phyloP scores from a whole-genome alignment of 768 basidiomycete species.

The Clathrus columnatus region DNA sequence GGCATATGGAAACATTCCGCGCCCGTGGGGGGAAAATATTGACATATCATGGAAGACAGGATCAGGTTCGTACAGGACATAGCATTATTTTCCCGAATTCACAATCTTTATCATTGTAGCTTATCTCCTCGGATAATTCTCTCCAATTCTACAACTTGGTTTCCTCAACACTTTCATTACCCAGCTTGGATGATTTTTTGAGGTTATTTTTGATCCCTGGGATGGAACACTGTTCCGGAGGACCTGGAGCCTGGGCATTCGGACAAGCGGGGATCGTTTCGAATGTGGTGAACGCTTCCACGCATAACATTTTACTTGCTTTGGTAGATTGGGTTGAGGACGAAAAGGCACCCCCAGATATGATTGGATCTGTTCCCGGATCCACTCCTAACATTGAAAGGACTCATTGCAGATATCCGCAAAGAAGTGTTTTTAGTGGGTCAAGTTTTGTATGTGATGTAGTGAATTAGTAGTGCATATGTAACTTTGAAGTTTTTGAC shows the following conservation, averaged over 20 bases:
- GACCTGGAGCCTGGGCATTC: conserved; percentile 21
- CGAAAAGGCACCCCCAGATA: conserved; percentile 15
- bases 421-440: conserved; percentile 2
- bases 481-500: too few species aligned
- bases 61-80: too few species aligned
- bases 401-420: conserved; percentile 9
- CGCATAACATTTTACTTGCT: conserved; percentile 22
- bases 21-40: conserved; percentile 21
- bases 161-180: conserved; percentile 15
- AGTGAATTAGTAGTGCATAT: not conserved
- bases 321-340: conserved; percentile 25
- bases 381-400: not conserved
- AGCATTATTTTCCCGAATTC: not conserved
- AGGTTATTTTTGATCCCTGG: conserved; percentile 26
- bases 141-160: conserved; percentile 19
- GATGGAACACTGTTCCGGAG: conserved; percentile 25
- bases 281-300: conserved; percentile 12
- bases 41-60: conserved; percentile 19
- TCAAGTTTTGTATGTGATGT: not conserved
- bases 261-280: conserved; percentile 13
- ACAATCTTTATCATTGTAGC: conserved; percentile 5
- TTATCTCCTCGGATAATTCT: conserved; percentile 23
- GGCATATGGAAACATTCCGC: conserved; percentile 16
- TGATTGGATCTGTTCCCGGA: conserved; percentile 13
- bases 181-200: conserved; percentile 23